Base-by-base conservation (phyloP, 306 rosid genomes). In the Casuarina cunninghamiana region DNA sequence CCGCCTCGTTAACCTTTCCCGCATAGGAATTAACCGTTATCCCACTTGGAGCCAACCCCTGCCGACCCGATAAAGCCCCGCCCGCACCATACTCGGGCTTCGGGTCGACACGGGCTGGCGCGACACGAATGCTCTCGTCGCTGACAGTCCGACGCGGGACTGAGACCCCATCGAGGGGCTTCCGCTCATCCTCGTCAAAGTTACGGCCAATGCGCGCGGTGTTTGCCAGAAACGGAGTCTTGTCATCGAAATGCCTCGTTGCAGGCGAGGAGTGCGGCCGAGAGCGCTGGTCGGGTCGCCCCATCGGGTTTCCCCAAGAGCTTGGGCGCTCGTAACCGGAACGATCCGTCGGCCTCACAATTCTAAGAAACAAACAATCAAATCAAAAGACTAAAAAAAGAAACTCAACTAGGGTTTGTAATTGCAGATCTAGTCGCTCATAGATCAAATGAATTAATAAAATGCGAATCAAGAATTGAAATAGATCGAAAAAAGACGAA, bases 121-220 rank as follows among this genome's bases (percentile, higher is more conserved):
- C 48, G 4, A 73, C 90, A 76, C 78, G 86, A 54, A 88, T 76
- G 82, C 92, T 92, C 45, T 92, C 98, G 75, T 92, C 97, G 35
- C 93, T 82, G 43, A 90, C 82, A 9, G 89, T 88, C 83, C 94
- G 86, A 51, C 97, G 86, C 0, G 97, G 94, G 11, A 75, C 85
- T 1, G 96, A 91, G 6, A 71, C 79, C 10, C 96, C 98, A 75
- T 90, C 98, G 0, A 96, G 82, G 5, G 99, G 99, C 90, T 90
- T 96, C 37, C 99, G 83, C 82, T 96, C 99, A 85, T 96, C 99
- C 85, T 96, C 99, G 53, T 96, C 99, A 51, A 96, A 96, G 82
- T 96, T 93, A 81, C 94, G 87, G 21, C 99, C 99, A 81, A 96
- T 96, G 49, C 88, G 91, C 2, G 88, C 82, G 76, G 91, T 42